Percentiles rank a stretch among this genome's conserved stretches.
Evolutionary conservation across 352 stramenopile species (phyloP).

Genomic region (Phytophthora colocasiae): DNA sequence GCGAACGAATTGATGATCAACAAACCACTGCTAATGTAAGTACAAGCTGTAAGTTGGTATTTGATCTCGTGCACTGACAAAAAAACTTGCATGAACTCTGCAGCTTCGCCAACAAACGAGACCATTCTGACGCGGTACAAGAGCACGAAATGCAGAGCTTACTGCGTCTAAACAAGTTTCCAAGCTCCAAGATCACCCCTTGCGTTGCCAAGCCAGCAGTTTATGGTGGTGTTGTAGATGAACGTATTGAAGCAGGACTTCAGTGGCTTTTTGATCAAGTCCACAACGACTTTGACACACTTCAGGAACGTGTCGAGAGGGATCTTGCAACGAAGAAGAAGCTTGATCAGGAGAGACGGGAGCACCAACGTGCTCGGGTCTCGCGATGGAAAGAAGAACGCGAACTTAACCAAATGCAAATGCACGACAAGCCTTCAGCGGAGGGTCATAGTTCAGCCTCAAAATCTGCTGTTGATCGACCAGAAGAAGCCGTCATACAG

Average conservation of each 20-base stretch:
- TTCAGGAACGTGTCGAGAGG: constrained; percentile 54
- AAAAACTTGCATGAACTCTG: not conserved
- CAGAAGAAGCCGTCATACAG: constrained; percentile 59
- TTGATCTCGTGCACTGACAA: not conserved
- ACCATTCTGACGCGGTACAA: constrained; percentile 45
- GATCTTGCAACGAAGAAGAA: constrained; percentile 69
- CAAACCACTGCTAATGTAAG: constrained; percentile 81
- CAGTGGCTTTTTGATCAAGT: constrained; percentile 80
- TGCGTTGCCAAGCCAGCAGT: constrained; percentile 71
- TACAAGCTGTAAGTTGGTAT: not conserved
- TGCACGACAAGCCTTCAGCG: constrained; percentile 53
- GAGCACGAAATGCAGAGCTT: constrained; percentile 49
- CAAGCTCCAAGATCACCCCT: constrained; percentile 50
- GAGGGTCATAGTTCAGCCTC: constrained; percentile 11
- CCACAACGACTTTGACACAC: constrained; percentile 51
- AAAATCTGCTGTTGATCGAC: constrained; percentile 12
- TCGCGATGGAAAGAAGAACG: constrained; percentile 79
- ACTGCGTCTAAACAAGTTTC: constrained; percentile 49
- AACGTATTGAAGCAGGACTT: constrained; percentile 68
- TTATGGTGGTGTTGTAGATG: constrained; percentile 60
- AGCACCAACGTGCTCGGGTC: constrained; percentile 69
- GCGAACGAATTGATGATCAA: constrained; percentile 50
- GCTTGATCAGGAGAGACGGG: constrained; percentile 57
- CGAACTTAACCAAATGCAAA: constrained; percentile 65
- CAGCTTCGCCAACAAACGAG: constrained; percentile 85